Base-by-base conservation (phyloP, 768 basidiomycete genomes). In the Omphalotus guepiniiformis region DNA sequence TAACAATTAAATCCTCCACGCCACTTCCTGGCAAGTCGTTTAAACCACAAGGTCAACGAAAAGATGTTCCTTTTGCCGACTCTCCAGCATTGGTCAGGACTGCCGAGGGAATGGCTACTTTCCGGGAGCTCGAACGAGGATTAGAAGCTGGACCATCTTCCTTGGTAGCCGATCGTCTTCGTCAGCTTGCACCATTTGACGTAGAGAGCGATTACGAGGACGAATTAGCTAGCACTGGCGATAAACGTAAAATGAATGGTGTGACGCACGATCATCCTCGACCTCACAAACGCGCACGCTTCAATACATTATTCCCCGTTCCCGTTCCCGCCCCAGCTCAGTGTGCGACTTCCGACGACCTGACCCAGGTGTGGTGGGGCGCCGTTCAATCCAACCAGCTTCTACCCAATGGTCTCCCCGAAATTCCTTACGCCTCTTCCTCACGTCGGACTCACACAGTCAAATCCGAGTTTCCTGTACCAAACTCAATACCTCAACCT, bases 301-400 rank as follows among this genome's bases (percentile, higher is more conserved):
- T 74, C 19, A 69, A 64, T 1, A 65, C 72, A 12, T 72, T 53
- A 54, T 70, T 47, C 16, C 36, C 23, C 22, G 8, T 19, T 18
- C n/a, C 42, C 21, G 26, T 41, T 7, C 28, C 43, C n/a, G n/a
- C 38, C 60, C 61, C 67, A 60, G 28, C 70, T 56, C 35, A 70
- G 57, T 52, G 63, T 64, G 22, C 45, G 12, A 26, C 40, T 27
- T 11, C 58, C 13, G 69, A 73, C 38, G 76, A 78, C 34, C 55
- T 70, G 3, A 68, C 72, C 5, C 76, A 82, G 29, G 62, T 83
- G 5, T 92, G 89, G 89, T 91, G 88, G 88, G 71, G 76, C 23
- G 83, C 82, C 3, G 73, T 81, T 29, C 79, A 79, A 53, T 80
- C 78, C 2, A 80, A 85, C 54, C 58, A 70, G 2, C 68, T 88